Conservation (phyloP, 306 rosid genomes). For the Rosa chinensis region DNA sequence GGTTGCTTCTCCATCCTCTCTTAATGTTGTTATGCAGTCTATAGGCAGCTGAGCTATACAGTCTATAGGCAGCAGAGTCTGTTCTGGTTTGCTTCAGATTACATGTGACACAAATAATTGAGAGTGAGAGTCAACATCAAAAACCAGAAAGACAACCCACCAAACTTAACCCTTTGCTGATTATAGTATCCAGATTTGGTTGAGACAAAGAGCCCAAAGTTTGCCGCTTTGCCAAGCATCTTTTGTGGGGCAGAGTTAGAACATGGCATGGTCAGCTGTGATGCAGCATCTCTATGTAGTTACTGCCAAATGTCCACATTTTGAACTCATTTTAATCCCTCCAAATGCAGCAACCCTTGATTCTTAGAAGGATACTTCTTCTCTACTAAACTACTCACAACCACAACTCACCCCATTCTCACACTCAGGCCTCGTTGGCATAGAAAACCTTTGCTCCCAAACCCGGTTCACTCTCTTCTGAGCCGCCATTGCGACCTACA, state of each 20-base stretch:
- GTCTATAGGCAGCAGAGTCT: not conserved
- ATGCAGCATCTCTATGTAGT: no score
- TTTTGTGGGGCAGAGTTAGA: not conserved
- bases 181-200: no score
- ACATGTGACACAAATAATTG: no score
- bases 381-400: constrained; percentile 14
- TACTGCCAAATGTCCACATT: constrained; percentile 19
- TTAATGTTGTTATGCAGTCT: not conserved
- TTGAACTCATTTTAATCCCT: constrained; percentile 25
- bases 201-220: not conserved
- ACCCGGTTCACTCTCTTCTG: constrained; percentile 21
- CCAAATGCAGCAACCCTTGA: constrained; percentile 21
- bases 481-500: no score
- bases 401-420: constrained; percentile 23
- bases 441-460: constrained; percentile 56
- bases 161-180: no score
- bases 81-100: not conserved
- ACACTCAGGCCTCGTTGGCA: constrained; percentile 36
- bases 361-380: not conserved
- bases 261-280: not conserved
- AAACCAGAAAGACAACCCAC: not conserved
- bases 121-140: no score
- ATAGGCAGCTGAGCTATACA: not conserved
- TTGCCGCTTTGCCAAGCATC: not conserved
- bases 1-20: no score